phyloP scores from a whole-genome alignment of 169 alveolate species.

The Perkinsus olseni region DNA sequence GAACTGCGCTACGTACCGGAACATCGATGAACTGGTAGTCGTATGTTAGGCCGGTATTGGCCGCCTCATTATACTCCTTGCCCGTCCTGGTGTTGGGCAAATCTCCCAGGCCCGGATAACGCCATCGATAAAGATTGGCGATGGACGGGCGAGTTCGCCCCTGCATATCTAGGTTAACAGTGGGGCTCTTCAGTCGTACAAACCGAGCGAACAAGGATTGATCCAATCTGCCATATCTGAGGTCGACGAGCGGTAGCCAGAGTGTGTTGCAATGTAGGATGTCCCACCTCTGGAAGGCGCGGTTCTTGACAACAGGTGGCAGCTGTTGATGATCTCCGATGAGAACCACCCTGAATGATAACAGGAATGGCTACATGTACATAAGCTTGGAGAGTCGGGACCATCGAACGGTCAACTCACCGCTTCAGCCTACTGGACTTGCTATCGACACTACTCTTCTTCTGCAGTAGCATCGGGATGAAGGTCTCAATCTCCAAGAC shows the following conservation, averaged over 20 bases:
- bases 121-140: constrained; percentile 71
- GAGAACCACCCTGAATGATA: constrained; percentile 57
- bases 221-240: constrained; percentile 61
- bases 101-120: constrained; percentile 48
- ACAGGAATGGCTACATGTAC: background rate
- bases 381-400: background rate
- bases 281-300: constrained; percentile 9
- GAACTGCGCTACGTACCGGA: background rate
- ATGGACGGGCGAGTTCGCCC: constrained; percentile 80
- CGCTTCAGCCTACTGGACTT: background rate
- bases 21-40: constrained; percentile 72
- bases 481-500: constrained; percentile 70
- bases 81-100: constrained; percentile 32
- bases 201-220: constrained; percentile 64
- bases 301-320: constrained; percentile 82
- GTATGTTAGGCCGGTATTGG: constrained; percentile 49
- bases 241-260: background rate
- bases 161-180: constrained; percentile 60
- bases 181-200: constrained; percentile 65
- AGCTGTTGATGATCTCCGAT: constrained; percentile 87
- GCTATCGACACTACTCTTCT: constrained; percentile 31
- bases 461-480: constrained; percentile 76
- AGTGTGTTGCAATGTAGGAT: background rate
- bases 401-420: no score
- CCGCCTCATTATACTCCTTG: constrained; percentile 17